Evolutionary conservation across 2,329 filamentous ascomycete species (phyloP).

Genomic region (Cytospora mali): DNA sequence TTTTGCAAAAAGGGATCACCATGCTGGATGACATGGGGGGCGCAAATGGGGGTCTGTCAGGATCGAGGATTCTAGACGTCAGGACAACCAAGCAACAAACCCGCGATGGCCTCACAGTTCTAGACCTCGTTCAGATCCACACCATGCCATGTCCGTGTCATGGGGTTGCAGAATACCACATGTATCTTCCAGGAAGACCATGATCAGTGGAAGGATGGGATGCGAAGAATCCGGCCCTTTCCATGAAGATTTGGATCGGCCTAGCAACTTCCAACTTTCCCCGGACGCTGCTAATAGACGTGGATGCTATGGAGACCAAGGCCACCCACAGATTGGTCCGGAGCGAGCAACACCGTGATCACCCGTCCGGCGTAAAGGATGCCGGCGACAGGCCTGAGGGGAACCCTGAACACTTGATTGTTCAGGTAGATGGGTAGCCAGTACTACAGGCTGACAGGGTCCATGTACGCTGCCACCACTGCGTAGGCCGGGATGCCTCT

Average conservation of each 20-base stretch:
- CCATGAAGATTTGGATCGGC: background rate
- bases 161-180: background rate
- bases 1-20: too few relatives aligned
- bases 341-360: background rate
- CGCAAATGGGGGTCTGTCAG: background rate
- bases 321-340: background rate
- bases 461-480: slow-evolving; percentile 2
- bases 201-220: background rate
- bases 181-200: background rate
- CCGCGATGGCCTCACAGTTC: slow-evolving; percentile 8
- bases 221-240: background rate
- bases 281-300: background rate
- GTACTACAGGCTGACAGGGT: background rate
- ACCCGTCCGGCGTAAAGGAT: background rate
- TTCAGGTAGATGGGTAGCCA: slow-evolving; percentile 1
- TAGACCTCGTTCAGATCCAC: background rate
- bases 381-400: slow-evolving; percentile 5
- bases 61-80: background rate
- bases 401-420: background rate
- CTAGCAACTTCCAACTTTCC: background rate
- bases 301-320: background rate
- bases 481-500: slow-evolving; percentile 15
- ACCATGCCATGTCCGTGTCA: background rate
- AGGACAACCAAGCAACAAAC: slow-evolving; percentile 1
- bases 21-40: background rate